These are phyloP conservation scores for Clonostachys rosea DNA, from an alignment of 2,329 filamentous ascomycete genomes.

Conservation along the genomic window DNA sequence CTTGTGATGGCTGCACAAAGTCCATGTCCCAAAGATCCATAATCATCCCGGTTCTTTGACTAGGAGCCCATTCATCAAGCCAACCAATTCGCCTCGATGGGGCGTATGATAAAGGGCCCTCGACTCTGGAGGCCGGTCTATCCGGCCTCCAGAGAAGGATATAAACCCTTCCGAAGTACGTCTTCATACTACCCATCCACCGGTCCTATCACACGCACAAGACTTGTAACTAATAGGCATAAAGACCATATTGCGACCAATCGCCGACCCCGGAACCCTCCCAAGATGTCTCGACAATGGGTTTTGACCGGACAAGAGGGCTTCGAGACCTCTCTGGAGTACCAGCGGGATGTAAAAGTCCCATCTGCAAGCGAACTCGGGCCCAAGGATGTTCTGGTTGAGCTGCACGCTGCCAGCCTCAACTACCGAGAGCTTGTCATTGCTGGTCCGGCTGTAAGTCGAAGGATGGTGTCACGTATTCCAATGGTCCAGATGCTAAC, in stretches of 20 bases:
- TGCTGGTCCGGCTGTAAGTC: conserved; percentile 16
- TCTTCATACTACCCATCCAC: neutral
- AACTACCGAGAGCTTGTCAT: conserved; percentile 46
- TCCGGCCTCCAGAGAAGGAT: too few species aligned
- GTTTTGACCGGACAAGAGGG: conserved; percentile 21
- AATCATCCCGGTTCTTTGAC: too few species aligned
- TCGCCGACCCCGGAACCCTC: too few species aligned
- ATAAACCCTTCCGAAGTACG: too few species aligned
- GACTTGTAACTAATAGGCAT: too few species aligned
- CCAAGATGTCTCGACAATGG: conserved; percentile 13
- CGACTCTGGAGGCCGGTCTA: too few species aligned
- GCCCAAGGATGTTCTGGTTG: conserved; percentile 56
- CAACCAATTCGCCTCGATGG: too few species aligned
- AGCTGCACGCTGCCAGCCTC: conserved; percentile 41
- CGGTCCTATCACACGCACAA: neutral
- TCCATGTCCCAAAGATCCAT: too few species aligned
- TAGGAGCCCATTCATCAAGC: too few species aligned
- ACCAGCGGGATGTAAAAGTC: conserved; percentile 14
- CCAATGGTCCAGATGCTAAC: neutral
- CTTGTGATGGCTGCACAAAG: too few species aligned
- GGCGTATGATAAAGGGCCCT: too few species aligned
- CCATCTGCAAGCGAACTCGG: conserved; percentile 29
- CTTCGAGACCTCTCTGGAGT: conserved; percentile 24
- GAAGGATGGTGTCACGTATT: neutral
- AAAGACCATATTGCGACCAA: too few species aligned